phyloP scores from a whole-genome alignment of 495 filamentous ascomycete genomes.

The Neurospora sp. region DNA sequence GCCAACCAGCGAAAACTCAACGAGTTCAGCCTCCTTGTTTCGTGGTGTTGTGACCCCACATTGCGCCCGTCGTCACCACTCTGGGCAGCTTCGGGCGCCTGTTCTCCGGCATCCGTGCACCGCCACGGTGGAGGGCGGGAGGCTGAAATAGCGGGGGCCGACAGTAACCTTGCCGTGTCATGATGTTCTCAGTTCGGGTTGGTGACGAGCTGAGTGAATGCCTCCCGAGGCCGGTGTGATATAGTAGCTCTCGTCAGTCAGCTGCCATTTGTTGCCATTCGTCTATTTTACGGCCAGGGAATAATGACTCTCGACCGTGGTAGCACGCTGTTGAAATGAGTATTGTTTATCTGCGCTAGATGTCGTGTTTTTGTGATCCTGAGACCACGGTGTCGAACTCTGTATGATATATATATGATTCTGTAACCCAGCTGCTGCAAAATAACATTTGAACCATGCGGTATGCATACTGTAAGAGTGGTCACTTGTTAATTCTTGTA shows the following conservation, averaged over 20 bases:
- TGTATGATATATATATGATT: not conserved
- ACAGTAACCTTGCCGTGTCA: not conserved
- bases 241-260: not conserved
- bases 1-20: constrained; percentile 18
- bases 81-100: not conserved
- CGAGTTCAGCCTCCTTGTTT: constrained; percentile 19
- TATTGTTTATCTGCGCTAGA: not conserved
- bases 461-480: not conserved
- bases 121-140: constrained; percentile 4
- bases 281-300: not conserved
- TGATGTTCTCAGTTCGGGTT: not conserved
- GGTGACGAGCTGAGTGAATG: not conserved
- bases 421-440: not conserved
- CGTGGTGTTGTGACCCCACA: not conserved
- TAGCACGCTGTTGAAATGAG: not conserved
- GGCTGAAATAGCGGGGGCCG: not conserved
- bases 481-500: not conserved
- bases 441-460: not conserved
- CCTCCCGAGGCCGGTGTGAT: not conserved
- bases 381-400: not conserved
- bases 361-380: not conserved
- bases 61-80: not conserved
- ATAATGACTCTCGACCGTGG: not conserved
- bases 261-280: not conserved
- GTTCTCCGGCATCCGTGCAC: constrained; percentile 1